phyloP scores from a whole-genome alignment of 345 rosid genomes.

The Gossypium herbaceum region DNA sequence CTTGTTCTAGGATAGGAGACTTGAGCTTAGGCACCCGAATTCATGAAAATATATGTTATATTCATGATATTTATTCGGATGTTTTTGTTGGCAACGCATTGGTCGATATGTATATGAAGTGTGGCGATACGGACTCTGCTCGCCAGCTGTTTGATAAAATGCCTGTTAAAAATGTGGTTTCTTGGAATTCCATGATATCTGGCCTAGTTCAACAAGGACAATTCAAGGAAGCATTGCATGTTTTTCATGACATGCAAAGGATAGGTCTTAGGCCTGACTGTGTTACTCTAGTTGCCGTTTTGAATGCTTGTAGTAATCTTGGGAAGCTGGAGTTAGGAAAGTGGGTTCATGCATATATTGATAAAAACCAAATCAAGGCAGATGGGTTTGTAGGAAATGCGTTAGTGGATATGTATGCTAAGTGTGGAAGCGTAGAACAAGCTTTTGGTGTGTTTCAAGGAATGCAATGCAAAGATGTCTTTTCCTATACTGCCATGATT shows the following conservation, averaged over 20 bases:
- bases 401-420: conserved; percentile 55
- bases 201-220: conserved; percentile 45
- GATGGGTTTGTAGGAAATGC: conserved; percentile 50
- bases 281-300: conserved; percentile 36
- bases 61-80: conserved; percentile 30
- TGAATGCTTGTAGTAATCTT: conserved; percentile 47
- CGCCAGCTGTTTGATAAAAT: conserved; percentile 31
- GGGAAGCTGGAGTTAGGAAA: conserved; percentile 45
- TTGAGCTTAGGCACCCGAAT: conserved; percentile 41
- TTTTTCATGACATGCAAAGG: conserved; percentile 36
- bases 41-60: conserved; percentile 24
- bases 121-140: conserved; percentile 32
- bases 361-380: conserved; percentile 29
- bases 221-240: conserved; percentile 37
- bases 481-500: conserved; percentile 51
- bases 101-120: conserved; percentile 47
- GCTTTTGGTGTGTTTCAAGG: conserved; percentile 35
- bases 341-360: conserved; percentile 46
- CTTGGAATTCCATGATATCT: conserved; percentile 55
- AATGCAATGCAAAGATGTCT: conserved; percentile 41
- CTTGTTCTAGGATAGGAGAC: conserved; percentile 42
- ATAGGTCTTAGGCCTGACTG: conserved; percentile 33
- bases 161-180: conserved; percentile 44
- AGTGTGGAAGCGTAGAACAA: conserved; percentile 44
- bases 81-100: conserved; percentile 44